Conservation (phyloP, 805 yeast genomes). For the Komagataella ulmi region DNA sequence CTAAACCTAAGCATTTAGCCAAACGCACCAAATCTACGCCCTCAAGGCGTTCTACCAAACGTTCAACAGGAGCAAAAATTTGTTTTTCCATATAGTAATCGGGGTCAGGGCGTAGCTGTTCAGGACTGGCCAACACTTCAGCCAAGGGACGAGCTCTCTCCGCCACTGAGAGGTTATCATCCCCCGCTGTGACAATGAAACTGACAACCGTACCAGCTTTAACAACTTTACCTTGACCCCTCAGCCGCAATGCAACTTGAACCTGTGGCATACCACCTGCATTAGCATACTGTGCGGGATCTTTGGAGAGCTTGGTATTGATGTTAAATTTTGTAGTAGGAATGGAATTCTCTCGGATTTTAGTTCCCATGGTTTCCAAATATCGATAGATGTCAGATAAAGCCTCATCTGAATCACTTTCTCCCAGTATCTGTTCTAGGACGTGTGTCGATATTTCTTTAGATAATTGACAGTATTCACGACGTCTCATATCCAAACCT, state of each 20-base stretch:
- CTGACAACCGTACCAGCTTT: constrained; percentile 87
- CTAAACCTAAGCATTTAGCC: constrained; percentile 69
- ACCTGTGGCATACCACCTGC: constrained; percentile 80
- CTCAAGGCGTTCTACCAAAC: constrained; percentile 73
- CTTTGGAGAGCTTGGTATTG: constrained; percentile 81
- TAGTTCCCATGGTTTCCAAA: constrained; percentile 42
- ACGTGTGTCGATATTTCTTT: constrained; percentile 76
- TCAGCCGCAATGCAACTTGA: constrained; percentile 74
- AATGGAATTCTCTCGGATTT: constrained; percentile 48
- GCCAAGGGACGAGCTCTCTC: constrained; percentile 76
- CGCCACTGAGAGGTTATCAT: constrained; percentile 35
- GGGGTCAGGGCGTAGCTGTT: constrained; percentile 54
- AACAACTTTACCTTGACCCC: constrained; percentile 74
- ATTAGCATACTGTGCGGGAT: constrained; percentile 72
- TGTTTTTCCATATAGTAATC: constrained; percentile 78
- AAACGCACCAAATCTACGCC: constrained; percentile 75
- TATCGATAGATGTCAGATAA: constrained; percentile 59
- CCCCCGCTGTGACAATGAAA: constrained; percentile 58
- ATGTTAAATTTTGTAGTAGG: constrained; percentile 62
- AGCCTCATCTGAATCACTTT: constrained; percentile 66
- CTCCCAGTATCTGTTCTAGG: constrained; percentile 57
- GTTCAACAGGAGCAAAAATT: constrained; percentile 79
- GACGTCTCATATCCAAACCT: constrained; percentile 93
- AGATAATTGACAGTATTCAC: constrained; percentile 90
- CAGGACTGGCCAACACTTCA: constrained; percentile 46